Evolutionary conservation across 2,329 filamentous ascomycete species (phyloP).

Genomic region (Xylaria sp.): DNA sequence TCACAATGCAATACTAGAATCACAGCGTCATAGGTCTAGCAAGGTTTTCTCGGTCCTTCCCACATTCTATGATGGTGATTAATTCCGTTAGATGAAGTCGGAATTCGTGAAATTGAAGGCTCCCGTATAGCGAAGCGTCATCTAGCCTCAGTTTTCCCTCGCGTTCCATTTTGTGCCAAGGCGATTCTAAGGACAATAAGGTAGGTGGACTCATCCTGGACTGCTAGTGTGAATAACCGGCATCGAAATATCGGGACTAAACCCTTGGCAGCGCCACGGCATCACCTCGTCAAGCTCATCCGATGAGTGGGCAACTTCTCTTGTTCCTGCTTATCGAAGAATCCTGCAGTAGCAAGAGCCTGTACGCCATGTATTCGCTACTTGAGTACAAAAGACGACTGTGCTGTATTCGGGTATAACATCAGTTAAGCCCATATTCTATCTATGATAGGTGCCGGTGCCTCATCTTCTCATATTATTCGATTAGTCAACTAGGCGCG

Average conservation of each 20-base stretch:
- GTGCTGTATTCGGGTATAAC: no score
- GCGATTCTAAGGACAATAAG: constrained; percentile 15
- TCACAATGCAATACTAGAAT: background rate
- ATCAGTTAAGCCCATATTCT: background rate
- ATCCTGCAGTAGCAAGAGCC: background rate
- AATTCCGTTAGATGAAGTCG: constrained; percentile 8
- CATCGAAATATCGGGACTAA: background rate
- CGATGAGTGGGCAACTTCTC: constrained; percentile 2
- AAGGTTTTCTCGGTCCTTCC: background rate
- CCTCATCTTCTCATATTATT: background rate
- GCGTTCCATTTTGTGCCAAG: constrained; percentile 8
- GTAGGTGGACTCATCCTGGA: constrained; percentile 29
- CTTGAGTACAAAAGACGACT: no score
- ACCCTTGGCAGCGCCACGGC: constrained; percentile 19
- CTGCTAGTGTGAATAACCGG: constrained; percentile 1
- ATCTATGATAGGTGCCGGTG: background rate
- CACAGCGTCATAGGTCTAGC: background rate
- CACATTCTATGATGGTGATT: background rate
- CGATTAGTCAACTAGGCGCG: background rate
- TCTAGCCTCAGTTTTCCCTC: background rate
- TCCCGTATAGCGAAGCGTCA: background rate
- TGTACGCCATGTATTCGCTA: background rate
- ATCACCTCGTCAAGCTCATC: background rate
- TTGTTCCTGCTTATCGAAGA: constrained; percentile 1
- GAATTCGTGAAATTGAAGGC: background rate